Evolutionary conservation across 2,329 filamentous ascomycete species (phyloP), one percentile per base, ranked within the genome.

Genomic region (Lasiodiplodia theobromae): DNA sequence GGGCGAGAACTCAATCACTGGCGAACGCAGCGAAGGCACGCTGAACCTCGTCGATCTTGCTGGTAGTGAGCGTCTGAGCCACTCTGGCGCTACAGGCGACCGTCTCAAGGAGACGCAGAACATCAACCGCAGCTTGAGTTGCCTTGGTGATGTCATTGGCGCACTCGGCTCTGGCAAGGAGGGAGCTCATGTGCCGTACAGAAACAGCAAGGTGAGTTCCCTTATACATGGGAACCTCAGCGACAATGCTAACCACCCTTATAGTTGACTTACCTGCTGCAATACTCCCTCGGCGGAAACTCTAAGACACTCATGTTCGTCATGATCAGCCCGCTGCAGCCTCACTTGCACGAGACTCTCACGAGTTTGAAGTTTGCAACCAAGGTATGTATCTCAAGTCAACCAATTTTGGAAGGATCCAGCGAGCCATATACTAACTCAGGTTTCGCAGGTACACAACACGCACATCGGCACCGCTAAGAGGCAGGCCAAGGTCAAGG

Each of bases 221-320:
- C n/a, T 18, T 12, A 2, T 8, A 7, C 2, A 14, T 40, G 4
- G 8, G 10, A 34, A 7, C 6, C n/a, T 18, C 5, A 12, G 5
- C 7, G 4, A 12, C 10, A 16, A 14, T 6, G 18, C 60, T 64
- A 18, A 64, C 31, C 4, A 8, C 86, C 1, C 4, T 14, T 10
- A 11, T 31, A 64, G 60, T 64, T 99, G 72, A 99, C 96, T 10
- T 97, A 97, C 77, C 86, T 99, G 57, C 86, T 99, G 47, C 93
- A 98, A 87, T 96, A 96, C 77, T 97, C 93, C 3, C 85, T 99
- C 8, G 95, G 96, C 4, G 96, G 96, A 18, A 97, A 97, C 79
- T 96, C 92, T 73, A 97, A 97, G 82, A 99, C 96, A 0, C 90
- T 99, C 74, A 99, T 99, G 96, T 97, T 99, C 79, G 93, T 98